A percentile compares a stretch with the other conserved stretches of the same genome.
Evolutionary conservation across 768 basidiomycete genomes (phyloP).

Genomic region (Russula foetens): DNA sequence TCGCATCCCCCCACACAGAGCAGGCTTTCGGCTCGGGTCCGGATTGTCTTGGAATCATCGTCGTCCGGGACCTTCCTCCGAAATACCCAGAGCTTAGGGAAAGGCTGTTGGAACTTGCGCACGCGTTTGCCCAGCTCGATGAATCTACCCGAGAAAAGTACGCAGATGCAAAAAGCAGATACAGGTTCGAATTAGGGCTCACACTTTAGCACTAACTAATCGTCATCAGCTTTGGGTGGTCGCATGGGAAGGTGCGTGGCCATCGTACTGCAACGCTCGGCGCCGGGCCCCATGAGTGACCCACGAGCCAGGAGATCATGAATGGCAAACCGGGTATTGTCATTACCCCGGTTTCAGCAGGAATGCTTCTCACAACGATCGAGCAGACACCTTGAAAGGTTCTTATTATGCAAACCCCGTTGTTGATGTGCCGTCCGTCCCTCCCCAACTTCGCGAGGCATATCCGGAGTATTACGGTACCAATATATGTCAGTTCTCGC

Average conservation of each 20-base stretch:
- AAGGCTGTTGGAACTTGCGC: conserved; percentile 63
- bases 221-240: conserved; percentile 80
- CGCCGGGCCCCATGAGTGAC: background rate
- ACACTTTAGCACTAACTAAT: background rate
- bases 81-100: conserved; percentile 57
- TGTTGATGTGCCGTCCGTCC: conserved; percentile 55
- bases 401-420: conserved; percentile 91
- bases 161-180: conserved; percentile 61
- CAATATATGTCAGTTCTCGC: conserved; percentile 66
- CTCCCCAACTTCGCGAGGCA: conserved; percentile 40
- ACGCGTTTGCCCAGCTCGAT: conserved; percentile 67
- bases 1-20: conserved; percentile 34
- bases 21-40: conserved; percentile 78
- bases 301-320: conserved; percentile 71
- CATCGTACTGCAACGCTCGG: background rate
- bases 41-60: conserved; percentile 68
- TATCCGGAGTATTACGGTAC: conserved; percentile 81
- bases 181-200: conserved; percentile 43
- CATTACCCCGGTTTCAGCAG: background rate
- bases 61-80: conserved; percentile 73
- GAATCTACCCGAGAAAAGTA: conserved; percentile 63
- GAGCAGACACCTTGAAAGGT: conserved; percentile 75
- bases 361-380: background rate
- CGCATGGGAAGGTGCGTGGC: conserved; percentile 73
- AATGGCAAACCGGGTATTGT: conserved; percentile 74